Base-by-base conservation (phyloP, 345 rosid genomes). In the Populus nigra region DNA sequence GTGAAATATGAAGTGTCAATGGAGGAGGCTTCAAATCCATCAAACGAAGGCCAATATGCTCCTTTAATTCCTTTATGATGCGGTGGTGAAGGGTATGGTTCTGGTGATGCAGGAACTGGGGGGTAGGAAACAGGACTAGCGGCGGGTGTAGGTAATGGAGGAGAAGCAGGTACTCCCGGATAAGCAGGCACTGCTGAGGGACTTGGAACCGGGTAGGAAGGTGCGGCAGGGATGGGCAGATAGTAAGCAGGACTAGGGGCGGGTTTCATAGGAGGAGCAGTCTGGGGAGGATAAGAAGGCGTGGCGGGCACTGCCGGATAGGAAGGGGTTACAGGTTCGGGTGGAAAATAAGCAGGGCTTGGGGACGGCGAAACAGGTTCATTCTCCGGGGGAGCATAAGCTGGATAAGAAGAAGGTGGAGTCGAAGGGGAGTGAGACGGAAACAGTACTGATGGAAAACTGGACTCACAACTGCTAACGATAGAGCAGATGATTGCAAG, bases 1-100 rank as follows among this genome's bases (percentile, higher is more conserved):
- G 87, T 86, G 86, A 87, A 88, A 63, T 83, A 82, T 12, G 80
- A 72, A 10, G 90, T 81, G 65, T 85, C 78, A 15, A 86, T 84
- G 13, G 81, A 45, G 0, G 86, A 80, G 2, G 88, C 79, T 12
- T 82, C 85, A 65, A 76, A 79, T n/a, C 55, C 88, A 11, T 57
- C 59, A 55, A 38, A 74, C 0, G 87, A 76, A 8, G 87, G 88
- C 88, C 88, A 86, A 38, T 87, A 89, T 25, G 89, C 90, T 17
- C 84, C 90, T 73, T 78, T 85, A 65, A 89, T 78, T 61, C 62
- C 82, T 7, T 65, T 5, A 25, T 50, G 35, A 38, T 13, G 15
- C n/a, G 47, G 61, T 22, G 8, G 27, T 4, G 5, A 33, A 1
- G 73, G 73, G 43, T 66, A 2, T 33, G 68, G 35, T 7, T 81